These are phyloP conservation scores for Brachypodium distachyon DNA, from an alignment of 202 grass and related monocot species.

Conservation along the genomic window DNA sequence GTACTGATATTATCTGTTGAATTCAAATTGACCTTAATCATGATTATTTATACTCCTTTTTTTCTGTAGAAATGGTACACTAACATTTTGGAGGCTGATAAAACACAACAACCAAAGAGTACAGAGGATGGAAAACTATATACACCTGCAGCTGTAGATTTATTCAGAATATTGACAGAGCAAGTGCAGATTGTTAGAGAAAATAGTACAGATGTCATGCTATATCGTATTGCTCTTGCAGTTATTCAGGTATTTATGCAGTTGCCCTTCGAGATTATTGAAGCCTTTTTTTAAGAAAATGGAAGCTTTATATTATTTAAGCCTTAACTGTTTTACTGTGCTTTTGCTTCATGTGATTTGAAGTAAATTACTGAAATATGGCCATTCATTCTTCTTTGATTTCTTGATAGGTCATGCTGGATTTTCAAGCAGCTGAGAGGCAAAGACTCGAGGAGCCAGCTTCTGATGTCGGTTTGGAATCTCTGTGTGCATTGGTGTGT, in stretches of 20 bases:
- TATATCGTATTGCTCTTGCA: slow-evolving; percentile 92
- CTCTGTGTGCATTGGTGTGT: slow-evolving; percentile 82
- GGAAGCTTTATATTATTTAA: too few species aligned
- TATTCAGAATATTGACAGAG: slow-evolving; percentile 96
- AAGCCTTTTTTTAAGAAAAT: too few species aligned
- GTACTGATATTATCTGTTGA: slow-evolving; percentile 37
- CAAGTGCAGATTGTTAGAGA: slow-evolving; percentile 98
- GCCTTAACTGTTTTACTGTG: slow-evolving; percentile 9
- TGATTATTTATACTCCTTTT: slow-evolving; percentile 19
- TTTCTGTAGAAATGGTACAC: slow-evolving; percentile 98
- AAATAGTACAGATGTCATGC: slow-evolving; percentile 95
- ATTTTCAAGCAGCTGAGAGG: slow-evolving; percentile 99
- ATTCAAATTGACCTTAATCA: slow-evolving; percentile 23
- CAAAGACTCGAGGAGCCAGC: slow-evolving; percentile 85
- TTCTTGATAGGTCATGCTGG: slow-evolving; percentile 85
- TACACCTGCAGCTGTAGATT: slow-evolving; percentile 95
- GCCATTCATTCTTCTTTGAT: slow-evolving; percentile 12
- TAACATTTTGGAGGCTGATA: slow-evolving; percentile 98
- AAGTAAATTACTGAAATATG: slow-evolving; percentile 1
- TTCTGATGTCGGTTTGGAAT: slow-evolving; percentile 85
- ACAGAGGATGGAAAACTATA: slow-evolving; percentile 84
- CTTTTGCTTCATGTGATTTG: neutral
- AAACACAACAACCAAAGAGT: slow-evolving; percentile 89
- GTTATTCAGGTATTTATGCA: slow-evolving; percentile 76
- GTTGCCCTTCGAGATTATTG: slow-evolving; percentile 10